Evolutionary conservation across 192 early-diverging fungal species (phyloP).

Genomic region (Coemansia sp.): DNA sequence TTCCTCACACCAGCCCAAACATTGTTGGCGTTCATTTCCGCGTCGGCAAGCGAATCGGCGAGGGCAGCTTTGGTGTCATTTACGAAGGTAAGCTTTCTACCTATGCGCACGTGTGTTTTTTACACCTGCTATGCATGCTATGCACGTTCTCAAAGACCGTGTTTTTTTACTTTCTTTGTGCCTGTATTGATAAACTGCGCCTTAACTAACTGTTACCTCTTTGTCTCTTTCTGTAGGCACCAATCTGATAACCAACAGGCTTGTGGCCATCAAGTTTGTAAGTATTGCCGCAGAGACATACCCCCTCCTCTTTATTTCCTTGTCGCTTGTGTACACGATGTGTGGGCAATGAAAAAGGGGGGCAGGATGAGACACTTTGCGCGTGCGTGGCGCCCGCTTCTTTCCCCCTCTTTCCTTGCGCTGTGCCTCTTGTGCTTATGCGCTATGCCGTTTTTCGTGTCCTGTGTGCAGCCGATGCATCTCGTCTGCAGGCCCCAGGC

Average conservation of each 20-base stretch:
- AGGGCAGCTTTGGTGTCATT: constrained; percentile 98
- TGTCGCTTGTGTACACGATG: neutral
- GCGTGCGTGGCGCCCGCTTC: too few relatives aligned
- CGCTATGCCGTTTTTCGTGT: too few relatives aligned
- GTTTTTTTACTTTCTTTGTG: neutral
- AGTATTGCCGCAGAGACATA: constrained; percentile 11
- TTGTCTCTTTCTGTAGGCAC: constrained; percentile 23
- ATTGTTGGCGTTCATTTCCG: constrained; percentile 96
- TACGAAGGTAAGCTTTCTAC: constrained; percentile 79
- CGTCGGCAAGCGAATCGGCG: constrained; percentile 94
- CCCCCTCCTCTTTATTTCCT: constrained; percentile 8
- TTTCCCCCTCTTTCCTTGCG: too few relatives aligned
- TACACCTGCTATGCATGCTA: neutral
- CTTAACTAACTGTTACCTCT: neutral
- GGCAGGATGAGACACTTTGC: too few relatives aligned
- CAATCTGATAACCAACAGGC: constrained; percentile 86
- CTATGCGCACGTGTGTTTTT: neutral
- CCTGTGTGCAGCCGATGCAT: too few relatives aligned
- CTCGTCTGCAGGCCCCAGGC: too few relatives aligned
- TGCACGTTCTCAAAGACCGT: neutral
- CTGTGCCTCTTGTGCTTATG: too few relatives aligned
- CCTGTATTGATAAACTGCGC: neutral
- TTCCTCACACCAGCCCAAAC: constrained; percentile 56
- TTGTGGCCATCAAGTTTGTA: constrained; percentile 94
- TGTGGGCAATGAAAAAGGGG: too few relatives aligned